These are phyloP conservation scores for Cystoisospora suis DNA, from an alignment of 169 alveolate genomes.

Conservation along the genomic window DNA sequence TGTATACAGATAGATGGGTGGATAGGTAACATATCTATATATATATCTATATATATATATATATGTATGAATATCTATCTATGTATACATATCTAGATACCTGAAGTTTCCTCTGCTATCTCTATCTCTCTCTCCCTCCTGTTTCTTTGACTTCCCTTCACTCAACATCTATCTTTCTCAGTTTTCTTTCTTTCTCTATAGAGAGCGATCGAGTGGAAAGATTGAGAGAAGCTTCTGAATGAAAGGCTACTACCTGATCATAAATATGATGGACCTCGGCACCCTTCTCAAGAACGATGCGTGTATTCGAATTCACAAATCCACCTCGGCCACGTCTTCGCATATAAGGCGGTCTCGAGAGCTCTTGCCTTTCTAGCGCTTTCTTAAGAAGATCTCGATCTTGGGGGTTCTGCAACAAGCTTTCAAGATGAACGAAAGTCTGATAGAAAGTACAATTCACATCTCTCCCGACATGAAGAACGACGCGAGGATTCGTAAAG, in stretches of 20 bases:
- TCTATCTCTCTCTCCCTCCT: background rate
- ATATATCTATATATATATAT: background rate
- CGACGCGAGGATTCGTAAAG: conserved; percentile 66
- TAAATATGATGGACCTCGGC: conserved; percentile 71
- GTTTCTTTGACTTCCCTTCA: background rate
- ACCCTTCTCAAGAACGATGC: conserved; percentile 68
- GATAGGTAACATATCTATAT: background rate
- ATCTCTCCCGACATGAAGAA: conserved; percentile 68
- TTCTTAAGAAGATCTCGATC: conserved; percentile 21
- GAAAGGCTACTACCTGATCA: conserved; percentile 56
- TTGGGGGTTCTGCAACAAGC: conserved; percentile 2
- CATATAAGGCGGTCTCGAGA: conserved; percentile 9
- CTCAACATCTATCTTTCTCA: background rate
- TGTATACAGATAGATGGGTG: background rate
- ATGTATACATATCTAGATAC: background rate
- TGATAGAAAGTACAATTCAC: conserved; percentile 70
- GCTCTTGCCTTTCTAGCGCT: conserved; percentile 13
- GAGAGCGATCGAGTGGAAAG: background rate
- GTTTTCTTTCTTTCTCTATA: background rate
- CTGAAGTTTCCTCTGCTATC: background rate
- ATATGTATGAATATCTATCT: background rate
- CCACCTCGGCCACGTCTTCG: conserved; percentile 61
- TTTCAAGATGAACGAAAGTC: conserved; percentile 61
- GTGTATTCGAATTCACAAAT: conserved; percentile 71
- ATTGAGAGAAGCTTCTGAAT: background rate